Evolutionary conservation across 495 filamentous ascomycete species (phyloP).

Genomic region (Hyaloscypha finlandica): DNA sequence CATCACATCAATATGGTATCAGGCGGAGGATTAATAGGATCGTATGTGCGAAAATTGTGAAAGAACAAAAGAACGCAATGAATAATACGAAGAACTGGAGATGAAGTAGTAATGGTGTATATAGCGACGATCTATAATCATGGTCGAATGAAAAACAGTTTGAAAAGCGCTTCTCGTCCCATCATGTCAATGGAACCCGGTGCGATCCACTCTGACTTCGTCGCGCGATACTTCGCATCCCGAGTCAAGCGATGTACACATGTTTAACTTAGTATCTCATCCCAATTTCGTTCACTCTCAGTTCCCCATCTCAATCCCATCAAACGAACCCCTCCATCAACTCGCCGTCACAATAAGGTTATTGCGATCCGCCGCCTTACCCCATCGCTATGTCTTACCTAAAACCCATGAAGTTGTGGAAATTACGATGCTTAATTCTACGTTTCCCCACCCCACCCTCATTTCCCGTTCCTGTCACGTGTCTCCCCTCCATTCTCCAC

Average conservation of each 20-base stretch:
- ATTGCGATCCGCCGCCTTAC: background rate
- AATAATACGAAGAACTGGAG: background rate
- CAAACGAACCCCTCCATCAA: background rate
- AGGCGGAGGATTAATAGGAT: background rate
- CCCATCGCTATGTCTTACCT: background rate
- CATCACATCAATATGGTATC: background rate
- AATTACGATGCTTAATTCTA: background rate
- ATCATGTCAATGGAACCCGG: no score
- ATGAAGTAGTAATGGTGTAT: constrained; percentile 3
- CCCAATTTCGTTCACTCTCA: no score
- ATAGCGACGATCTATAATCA: background rate
- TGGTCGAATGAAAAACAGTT: background rate
- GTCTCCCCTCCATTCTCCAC: no score
- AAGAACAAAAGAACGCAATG: background rate
- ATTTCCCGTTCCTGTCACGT: no score
- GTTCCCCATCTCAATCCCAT: background rate
- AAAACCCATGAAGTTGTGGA: background rate
- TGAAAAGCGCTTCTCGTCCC: background rate
- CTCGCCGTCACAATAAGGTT: background rate
- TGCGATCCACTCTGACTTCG: no score
- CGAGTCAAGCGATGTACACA: no score
- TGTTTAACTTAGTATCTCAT: no score
- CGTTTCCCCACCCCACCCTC: background rate
- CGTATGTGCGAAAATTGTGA: background rate
- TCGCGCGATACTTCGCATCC: background rate